A percentile compares a stretch with the other conserved stretches of the same genome.
These are phyloP conservation scores for Camellia oleifera DNA, from an alignment of 179 eudicot species.

Conservation along the genomic window DNA sequence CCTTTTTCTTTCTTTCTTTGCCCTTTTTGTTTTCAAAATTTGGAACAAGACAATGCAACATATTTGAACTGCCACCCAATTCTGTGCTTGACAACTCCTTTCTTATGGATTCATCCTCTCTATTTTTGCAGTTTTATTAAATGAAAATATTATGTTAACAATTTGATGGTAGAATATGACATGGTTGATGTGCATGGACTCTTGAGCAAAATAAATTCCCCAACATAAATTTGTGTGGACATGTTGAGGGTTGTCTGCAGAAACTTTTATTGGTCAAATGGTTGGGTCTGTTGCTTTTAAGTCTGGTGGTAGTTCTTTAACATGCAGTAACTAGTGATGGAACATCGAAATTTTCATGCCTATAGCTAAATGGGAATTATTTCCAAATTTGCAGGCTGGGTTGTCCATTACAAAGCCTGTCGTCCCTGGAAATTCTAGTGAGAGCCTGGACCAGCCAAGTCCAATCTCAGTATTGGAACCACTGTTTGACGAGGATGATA, in stretches of 20 bases:
- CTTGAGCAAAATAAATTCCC: not conserved
- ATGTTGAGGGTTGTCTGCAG: not conserved
- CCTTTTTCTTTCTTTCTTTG: not conserved
- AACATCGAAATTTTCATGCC: not conserved
- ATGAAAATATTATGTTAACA: not conserved
- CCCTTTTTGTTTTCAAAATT: not conserved
- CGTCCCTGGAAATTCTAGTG: slow-evolving; percentile 37
- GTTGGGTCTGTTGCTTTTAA: not conserved
- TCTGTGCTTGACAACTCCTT: not conserved
- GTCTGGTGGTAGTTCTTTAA: not conserved
- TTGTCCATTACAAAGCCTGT: slow-evolving; percentile 33
- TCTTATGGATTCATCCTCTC: not conserved
- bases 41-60: not conserved
- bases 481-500: slow-evolving; percentile 71
- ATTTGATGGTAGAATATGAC: not conserved
- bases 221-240: not conserved
- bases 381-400: slow-evolving; percentile 42
- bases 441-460: slow-evolving; percentile 89
- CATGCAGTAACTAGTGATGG: not conserved
- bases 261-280: not conserved
- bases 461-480: slow-evolving; percentile 85
- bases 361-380: slow-evolving; percentile 5
- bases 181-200: not conserved
- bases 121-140: not conserved
- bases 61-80: not conserved